Evolutionary conservation across 495 filamentous ascomycete genomes (phyloP).

Genomic region (Evansstolkia leycettana): DNA sequence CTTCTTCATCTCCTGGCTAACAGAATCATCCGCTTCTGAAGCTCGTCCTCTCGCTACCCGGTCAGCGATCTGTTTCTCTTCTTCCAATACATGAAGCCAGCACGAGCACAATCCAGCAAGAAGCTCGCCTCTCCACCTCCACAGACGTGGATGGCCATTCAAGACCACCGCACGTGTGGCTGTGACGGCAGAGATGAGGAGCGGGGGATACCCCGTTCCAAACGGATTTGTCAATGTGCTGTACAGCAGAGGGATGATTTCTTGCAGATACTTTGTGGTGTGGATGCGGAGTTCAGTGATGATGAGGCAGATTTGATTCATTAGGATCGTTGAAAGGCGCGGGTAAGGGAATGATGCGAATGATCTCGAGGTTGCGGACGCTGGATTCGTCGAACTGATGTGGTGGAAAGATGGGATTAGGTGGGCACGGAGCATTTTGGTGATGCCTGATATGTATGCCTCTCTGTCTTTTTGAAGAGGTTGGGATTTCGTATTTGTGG

Average conservation of each 20-base stretch:
- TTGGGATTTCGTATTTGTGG: no score
- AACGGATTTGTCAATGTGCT: conserved; percentile 60
- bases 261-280: conserved; percentile 62
- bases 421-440: conserved; percentile 26
- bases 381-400: conserved; percentile 29
- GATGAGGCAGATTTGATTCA: conserved; percentile 40
- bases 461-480: conserved; percentile 3
- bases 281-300: conserved; percentile 52
- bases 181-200: conserved; percentile 40
- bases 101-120: conserved; percentile 49
- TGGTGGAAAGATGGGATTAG: conserved; percentile 36
- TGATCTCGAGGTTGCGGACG: conserved; percentile 38
- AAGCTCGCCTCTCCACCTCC: conserved; percentile 53
- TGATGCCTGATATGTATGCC: conserved; percentile 9
- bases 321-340: conserved; percentile 38
- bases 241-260: conserved; percentile 56
- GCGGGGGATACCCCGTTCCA: conserved; percentile 38
- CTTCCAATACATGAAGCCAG: conserved; percentile 50
- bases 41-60: background rate
- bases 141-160: conserved; percentile 63
- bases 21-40: background rate
- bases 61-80: conserved; percentile 15
- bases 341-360: conserved; percentile 32
- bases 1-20: conserved; percentile 4
- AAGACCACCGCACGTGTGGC: conserved; percentile 48